Evolutionary conservation across 495 filamentous ascomycete genomes (phyloP).

Genomic region (Aspergillus ostianus): DNA sequence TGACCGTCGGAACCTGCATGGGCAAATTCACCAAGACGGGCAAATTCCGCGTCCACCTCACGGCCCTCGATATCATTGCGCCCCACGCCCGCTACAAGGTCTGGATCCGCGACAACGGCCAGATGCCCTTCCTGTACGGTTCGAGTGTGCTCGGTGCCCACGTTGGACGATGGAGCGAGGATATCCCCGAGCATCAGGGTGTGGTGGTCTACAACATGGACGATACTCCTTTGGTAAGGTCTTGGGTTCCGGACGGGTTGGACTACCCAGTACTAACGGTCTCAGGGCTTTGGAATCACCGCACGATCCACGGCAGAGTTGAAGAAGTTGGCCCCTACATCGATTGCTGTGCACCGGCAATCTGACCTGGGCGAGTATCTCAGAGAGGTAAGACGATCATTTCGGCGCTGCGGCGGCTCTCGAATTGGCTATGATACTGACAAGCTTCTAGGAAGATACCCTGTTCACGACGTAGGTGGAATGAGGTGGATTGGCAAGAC

Average conservation of each 20-base stretch:
- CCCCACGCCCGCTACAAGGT: constrained; percentile 89
- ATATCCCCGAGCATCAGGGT: constrained; percentile 57
- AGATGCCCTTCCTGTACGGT: constrained; percentile 90
- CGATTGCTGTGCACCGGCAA: constrained; percentile 79
- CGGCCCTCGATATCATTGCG: constrained; percentile 72
- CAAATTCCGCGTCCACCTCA: constrained; percentile 58
- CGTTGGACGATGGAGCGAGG: constrained; percentile 82
- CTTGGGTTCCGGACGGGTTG: background rate
- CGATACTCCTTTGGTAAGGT: constrained; percentile 51
- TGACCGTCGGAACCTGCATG: constrained; percentile 82
- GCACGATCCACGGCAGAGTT: constrained; percentile 80
- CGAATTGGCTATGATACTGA: constrained; percentile 11
- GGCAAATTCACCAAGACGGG: constrained; percentile 91
- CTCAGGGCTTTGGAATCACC: constrained; percentile 69
- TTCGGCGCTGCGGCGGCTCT: background rate
- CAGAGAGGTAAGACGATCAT: constrained; percentile 56
- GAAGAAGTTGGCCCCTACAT: constrained; percentile 81
- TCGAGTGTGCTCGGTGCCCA: constrained; percentile 90
- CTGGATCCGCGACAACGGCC: constrained; percentile 92
- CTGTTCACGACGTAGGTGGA: constrained; percentile 39
- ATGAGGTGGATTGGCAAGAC: constrained; percentile 12
- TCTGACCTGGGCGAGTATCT: constrained; percentile 91
- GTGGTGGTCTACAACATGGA: constrained; percentile 42
- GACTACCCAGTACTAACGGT: constrained; percentile 1
- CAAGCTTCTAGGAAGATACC: constrained; percentile 40